These are phyloP conservation scores for Zasmidium cellare DNA, from an alignment of 2,329 filamentous ascomycete species.

Conservation along the genomic window DNA sequence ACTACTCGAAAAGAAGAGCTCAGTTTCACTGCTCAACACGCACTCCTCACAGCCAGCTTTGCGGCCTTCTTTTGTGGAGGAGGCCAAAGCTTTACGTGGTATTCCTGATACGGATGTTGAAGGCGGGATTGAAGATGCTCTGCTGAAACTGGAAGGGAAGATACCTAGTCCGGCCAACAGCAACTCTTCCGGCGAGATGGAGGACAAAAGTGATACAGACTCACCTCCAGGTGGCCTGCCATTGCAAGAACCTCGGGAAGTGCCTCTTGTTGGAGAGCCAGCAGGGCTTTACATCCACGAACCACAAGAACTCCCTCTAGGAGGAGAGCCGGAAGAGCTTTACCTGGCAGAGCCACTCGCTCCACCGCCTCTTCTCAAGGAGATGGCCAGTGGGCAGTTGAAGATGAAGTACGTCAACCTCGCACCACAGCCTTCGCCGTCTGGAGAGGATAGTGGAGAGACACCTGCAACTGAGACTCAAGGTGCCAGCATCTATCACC, in stretches of 20 bases:
- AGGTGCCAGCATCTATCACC: slow-evolving; percentile 35
- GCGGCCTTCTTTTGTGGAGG: slow-evolving; percentile 77
- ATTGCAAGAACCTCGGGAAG: background rate
- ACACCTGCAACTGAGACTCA: slow-evolving; percentile 33
- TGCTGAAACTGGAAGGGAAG: slow-evolving; percentile 86
- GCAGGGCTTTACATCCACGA: background rate
- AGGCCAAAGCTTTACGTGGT: slow-evolving; percentile 81
- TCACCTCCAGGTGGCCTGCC: background rate
- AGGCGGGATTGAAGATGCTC: slow-evolving; percentile 84
- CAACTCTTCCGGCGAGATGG: slow-evolving; percentile 3
- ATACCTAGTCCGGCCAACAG: slow-evolving; percentile 20
- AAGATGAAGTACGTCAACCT: slow-evolving; percentile 17
- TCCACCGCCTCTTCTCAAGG: slow-evolving; percentile 10
- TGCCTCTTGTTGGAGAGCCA: background rate
- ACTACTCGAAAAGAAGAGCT: slow-evolving; percentile 20
- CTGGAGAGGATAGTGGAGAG: slow-evolving; percentile 2
- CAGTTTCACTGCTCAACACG: slow-evolving; percentile 48
- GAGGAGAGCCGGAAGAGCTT: background rate
- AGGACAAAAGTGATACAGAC: background rate
- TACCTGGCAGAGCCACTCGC: background rate
- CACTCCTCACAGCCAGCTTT: slow-evolving; percentile 58
- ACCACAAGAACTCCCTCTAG: background rate
- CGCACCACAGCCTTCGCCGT: slow-evolving; percentile 9
- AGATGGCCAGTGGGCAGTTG: slow-evolving; percentile 16
- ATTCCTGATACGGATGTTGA: slow-evolving; percentile 76